These are phyloP conservation scores for Coemansia asiatica DNA, from an alignment of 192 early-diverging fungal genomes.

Conservation along the genomic window DNA sequence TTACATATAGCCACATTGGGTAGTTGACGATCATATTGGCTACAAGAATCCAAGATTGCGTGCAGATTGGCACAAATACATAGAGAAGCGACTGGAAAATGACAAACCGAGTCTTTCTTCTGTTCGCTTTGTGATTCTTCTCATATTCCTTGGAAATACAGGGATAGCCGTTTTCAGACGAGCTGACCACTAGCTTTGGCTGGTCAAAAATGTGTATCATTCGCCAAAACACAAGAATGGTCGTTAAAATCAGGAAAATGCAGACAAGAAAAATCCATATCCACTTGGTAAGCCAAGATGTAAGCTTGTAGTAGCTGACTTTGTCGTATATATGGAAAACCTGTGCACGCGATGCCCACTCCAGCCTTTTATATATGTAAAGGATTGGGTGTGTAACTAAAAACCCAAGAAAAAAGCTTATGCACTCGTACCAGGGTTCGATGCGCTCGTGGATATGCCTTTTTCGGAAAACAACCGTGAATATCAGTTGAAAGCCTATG, in stretches of 20 bases:
- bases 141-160: constrained; percentile 2
- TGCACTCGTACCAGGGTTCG: constrained; percentile 31
- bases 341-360: constrained; percentile 31
- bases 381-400: constrained; percentile 41
- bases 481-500: constrained; percentile 25
- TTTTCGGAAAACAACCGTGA: constrained; percentile 7
- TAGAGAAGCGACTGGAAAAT: constrained; percentile 22
- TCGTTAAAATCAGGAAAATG: constrained; percentile 12
- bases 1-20: constrained; percentile 51
- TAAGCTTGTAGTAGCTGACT: constrained; percentile 22
- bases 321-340: constrained; percentile 34
- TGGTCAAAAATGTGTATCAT: constrained; percentile 1
- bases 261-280: constrained; percentile 31
- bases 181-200: neutral
- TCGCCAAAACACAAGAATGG: neutral
- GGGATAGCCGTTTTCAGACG: neutral
- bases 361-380: constrained; percentile 35
- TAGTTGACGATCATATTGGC: constrained; percentile 30
- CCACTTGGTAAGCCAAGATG: constrained; percentile 49
- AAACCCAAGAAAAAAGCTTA: constrained; percentile 35
- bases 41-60: constrained; percentile 40
- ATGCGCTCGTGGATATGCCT: constrained; percentile 16
- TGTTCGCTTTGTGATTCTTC: constrained; percentile 6
- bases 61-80: constrained; percentile 30
- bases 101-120: constrained; percentile 11